Evolutionary conservation across 768 basidiomycete genomes (phyloP).

Genomic region (Collybia mongolica): DNA sequence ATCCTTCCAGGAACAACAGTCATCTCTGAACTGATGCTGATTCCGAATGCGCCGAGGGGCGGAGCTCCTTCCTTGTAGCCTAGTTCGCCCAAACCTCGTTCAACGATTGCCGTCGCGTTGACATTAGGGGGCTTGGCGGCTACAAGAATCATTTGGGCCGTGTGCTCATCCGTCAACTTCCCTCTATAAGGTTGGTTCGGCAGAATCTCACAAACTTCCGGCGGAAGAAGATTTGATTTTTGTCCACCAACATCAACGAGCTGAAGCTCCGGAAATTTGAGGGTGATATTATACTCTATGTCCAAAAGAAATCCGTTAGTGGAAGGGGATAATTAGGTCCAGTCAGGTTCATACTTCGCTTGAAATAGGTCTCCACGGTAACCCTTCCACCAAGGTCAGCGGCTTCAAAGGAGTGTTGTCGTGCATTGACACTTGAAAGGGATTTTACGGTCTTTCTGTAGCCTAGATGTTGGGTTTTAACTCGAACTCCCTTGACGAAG

Average conservation of each 20-base stretch:
- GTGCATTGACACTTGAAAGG: constrained; percentile 46
- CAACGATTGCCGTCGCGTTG: constrained; percentile 64
- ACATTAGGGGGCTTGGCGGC: constrained; percentile 72
- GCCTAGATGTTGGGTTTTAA: constrained; percentile 69
- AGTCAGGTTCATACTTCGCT: constrained; percentile 47
- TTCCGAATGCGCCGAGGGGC: constrained; percentile 56
- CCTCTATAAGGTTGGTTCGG: constrained; percentile 71
- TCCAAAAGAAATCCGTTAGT: constrained; percentile 3
- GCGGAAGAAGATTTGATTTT: constrained; percentile 53
- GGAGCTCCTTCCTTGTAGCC: constrained; percentile 47
- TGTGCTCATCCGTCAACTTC: constrained; percentile 67
- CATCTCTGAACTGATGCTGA: constrained; percentile 63
- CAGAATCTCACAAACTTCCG: constrained; percentile 72
- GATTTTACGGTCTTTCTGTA: constrained; percentile 72
- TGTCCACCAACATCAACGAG: constrained; percentile 59
- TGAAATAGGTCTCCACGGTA: constrained; percentile 68
- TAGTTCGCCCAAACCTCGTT: constrained; percentile 58
- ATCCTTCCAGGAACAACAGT: constrained; percentile 68
- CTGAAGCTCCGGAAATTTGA: constrained; percentile 50
- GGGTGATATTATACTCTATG: constrained; percentile 58
- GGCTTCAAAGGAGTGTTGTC: constrained; percentile 50
- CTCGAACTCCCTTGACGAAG: constrained; percentile 66
- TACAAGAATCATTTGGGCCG: constrained; percentile 66
- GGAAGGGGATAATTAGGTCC: constrained; percentile 23
- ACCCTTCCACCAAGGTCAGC: constrained; percentile 53